Conservation (phyloP, 2,329 filamentous ascomycete genomes). For the Colletotrichum sp. region DNA sequence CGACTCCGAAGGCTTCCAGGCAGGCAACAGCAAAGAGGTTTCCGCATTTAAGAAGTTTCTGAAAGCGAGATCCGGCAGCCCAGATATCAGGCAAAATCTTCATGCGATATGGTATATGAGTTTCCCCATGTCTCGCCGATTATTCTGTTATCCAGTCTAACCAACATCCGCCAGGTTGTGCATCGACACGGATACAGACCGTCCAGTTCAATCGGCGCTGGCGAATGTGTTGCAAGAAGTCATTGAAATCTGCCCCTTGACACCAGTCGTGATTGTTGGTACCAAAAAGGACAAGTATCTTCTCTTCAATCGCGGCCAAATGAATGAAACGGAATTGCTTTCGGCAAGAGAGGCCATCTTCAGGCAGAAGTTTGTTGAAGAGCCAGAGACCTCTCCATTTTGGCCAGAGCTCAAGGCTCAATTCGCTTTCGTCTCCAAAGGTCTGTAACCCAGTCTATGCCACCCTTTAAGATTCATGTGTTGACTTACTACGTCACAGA, state of each 20-base stretch:
- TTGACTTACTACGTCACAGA: not conserved
- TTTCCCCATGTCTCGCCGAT: rapidly evolving
- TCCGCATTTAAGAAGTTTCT: slow-evolving; percentile 28
- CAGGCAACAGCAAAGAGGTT: slow-evolving; percentile 26
- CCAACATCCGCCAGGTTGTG: slow-evolving; percentile 24
- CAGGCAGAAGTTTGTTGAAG: not conserved
- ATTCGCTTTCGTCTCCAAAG: slow-evolving; percentile 2
- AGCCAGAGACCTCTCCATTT: not conserved
- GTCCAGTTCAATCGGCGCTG: slow-evolving; percentile 28
- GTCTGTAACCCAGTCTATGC: not conserved
- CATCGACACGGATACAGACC: slow-evolving; percentile 26
- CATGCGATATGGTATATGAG: slow-evolving; percentile 29
- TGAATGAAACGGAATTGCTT: not conserved
- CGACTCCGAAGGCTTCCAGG: slow-evolving; percentile 31
- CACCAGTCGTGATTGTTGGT: slow-evolving; percentile 29
- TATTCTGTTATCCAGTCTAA: not conserved
- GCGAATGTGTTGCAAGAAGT: slow-evolving; percentile 28
- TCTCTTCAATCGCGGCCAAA: not conserved
- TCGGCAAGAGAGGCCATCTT: not conserved
- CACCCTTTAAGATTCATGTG: not conserved
- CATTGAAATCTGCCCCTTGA: slow-evolving; percentile 20
- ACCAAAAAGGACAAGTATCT: slow-evolving; percentile 31
- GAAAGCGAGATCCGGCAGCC: slow-evolving; percentile 23
- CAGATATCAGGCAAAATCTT: slow-evolving; percentile 20
- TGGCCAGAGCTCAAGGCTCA: not conserved